phyloP scores from a whole-genome alignment of 1,284 basidiomycete species.

The Cystobasidium slooffiae region DNA sequence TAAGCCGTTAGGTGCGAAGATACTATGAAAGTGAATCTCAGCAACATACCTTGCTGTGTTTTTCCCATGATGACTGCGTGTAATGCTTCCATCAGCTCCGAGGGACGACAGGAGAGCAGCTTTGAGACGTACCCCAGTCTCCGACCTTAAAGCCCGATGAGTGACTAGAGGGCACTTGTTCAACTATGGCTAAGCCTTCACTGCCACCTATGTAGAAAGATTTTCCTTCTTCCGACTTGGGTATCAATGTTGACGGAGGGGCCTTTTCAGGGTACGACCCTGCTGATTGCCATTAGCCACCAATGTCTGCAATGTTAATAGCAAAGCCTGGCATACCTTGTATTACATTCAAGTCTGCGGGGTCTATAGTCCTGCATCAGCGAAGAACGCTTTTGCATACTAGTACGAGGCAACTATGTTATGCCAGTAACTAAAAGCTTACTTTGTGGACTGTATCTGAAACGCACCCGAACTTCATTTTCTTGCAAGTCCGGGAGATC shows the following conservation, averaged over 20 bases:
- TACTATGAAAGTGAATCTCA: background rate
- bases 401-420: too few species aligned
- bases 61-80: slow-evolving; percentile 67
- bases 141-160: slow-evolving; percentile 63
- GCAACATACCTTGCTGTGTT: slow-evolving; percentile 60
- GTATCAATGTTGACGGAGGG: slow-evolving; percentile 4
- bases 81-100: background rate
- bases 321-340: slow-evolving; percentile 80
- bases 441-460: slow-evolving; percentile 74
- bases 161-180: slow-evolving; percentile 63
- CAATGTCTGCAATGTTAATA: slow-evolving; percentile 52
- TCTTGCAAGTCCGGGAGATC: slow-evolving; percentile 61
- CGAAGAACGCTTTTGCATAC: too few species aligned
- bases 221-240: slow-evolving; percentile 47
- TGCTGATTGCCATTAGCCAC: slow-evolving; percentile 2
- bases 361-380: slow-evolving; percentile 57
- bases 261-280: slow-evolving; percentile 43
- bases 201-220: slow-evolving; percentile 68
- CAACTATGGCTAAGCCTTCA: slow-evolving; percentile 74
- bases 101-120: too few species aligned
- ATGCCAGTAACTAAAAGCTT: background rate
- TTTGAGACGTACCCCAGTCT: slow-evolving; percentile 63
- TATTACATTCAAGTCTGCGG: slow-evolving; percentile 75
- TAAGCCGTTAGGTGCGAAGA: slow-evolving; percentile 16
- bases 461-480: slow-evolving; percentile 67